Evolutionary conservation across 2,329 filamentous ascomycete species (phyloP).

Genomic region (Aurifilum marmelostoma): DNA sequence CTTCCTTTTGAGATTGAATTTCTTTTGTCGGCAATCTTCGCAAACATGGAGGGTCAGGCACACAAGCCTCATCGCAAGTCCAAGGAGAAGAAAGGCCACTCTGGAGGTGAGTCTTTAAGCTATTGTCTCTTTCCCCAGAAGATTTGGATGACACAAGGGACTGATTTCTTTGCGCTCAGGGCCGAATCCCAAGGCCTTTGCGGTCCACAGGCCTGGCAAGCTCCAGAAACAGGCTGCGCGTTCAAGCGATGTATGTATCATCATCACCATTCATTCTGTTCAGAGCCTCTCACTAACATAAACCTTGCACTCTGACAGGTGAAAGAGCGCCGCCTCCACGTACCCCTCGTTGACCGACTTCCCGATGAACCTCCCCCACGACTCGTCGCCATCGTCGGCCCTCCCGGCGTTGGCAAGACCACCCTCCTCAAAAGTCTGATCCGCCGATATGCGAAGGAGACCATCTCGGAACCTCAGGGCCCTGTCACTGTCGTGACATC

Average conservation of each 20-base stretch:
- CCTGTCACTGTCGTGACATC: constrained; percentile 96
- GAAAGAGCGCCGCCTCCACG: constrained; percentile 68
- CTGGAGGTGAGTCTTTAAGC: constrained; percentile 54
- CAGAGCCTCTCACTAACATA: constrained; percentile 30
- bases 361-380: constrained; percentile 94
- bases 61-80: constrained; percentile 84
- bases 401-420: constrained; percentile 93
- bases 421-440: constrained; percentile 94
- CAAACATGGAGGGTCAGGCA: constrained; percentile 76
- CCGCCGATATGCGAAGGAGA: constrained; percentile 93
- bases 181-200: constrained; percentile 87
- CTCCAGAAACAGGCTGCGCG: constrained; percentile 75
- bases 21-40: constrained; percentile 21
- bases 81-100: constrained; percentile 80
- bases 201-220: constrained; percentile 79
- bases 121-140: neutral
- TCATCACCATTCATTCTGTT: constrained; percentile 41
- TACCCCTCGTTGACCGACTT: constrained; percentile 92
- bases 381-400: constrained; percentile 91
- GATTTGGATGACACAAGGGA: neutral
- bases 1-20: neutral
- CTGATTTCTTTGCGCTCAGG: constrained; percentile 49
- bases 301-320: constrained; percentile 25
- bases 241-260: constrained; percentile 62
- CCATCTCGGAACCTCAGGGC: constrained; percentile 83